Percentiles rank a stretch among this genome's conserved stretches.
Conservation (phyloP, 2,329 filamentous ascomycete genomes). For the Fonsecaea pedrosoi region DNA sequence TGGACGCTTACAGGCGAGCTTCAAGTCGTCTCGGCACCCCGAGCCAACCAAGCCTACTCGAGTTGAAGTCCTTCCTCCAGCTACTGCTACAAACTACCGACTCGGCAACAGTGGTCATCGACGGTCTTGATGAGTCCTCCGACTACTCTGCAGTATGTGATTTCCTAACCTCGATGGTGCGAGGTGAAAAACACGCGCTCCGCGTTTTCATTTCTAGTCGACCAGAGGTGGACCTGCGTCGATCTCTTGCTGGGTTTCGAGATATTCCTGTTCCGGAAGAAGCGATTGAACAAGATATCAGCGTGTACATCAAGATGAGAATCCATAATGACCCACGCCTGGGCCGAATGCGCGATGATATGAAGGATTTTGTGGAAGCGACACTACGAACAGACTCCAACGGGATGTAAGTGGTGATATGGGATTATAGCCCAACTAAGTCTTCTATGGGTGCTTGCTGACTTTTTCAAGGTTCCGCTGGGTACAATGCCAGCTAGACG, state of each 20-base stretch:
- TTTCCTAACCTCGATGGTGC: slow-evolving; percentile 28
- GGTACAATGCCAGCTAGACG: slow-evolving; percentile 38
- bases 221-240: slow-evolving; percentile 26
- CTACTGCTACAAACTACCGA: slow-evolving; percentile 10
- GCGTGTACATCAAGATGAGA: slow-evolving; percentile 28
- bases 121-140: slow-evolving; percentile 33
- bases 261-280: slow-evolving; percentile 25
- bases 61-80: slow-evolving; percentile 20
- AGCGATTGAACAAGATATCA: slow-evolving; percentile 30
- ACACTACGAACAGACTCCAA: slow-evolving; percentile 24
- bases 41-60: slow-evolving; percentile 21
- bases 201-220: slow-evolving; percentile 33
- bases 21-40: slow-evolving; percentile 20
- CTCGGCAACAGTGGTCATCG: slow-evolving; percentile 25
- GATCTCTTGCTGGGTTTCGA: slow-evolving; percentile 17
- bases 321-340: slow-evolving; percentile 24
- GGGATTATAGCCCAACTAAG: neutral
- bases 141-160: slow-evolving; percentile 29
- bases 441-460: too few species aligned
- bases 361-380: slow-evolving; percentile 29
- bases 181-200: slow-evolving; percentile 20
- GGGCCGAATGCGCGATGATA: slow-evolving; percentile 25
- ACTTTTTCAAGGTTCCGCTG: slow-evolving; percentile 34
- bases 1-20: slow-evolving; percentile 17
- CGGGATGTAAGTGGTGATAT: slow-evolving; percentile 27